Conservation (phyloP, 2,329 filamentous ascomycete species). For the Alternaria conjuncta region DNA sequence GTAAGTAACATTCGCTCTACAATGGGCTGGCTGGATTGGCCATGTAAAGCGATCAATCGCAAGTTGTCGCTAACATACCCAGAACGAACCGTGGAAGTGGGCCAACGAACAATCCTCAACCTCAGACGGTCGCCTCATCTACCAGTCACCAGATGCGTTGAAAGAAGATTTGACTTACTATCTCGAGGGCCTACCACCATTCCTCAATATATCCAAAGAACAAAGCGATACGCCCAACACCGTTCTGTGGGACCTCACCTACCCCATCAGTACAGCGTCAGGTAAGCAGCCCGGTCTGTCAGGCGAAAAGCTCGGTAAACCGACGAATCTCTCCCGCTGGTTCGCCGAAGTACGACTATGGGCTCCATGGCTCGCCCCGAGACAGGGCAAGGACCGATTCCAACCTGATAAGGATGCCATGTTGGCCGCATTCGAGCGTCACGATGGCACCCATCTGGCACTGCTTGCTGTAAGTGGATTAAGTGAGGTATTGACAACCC, state of each 20-base stretch:
- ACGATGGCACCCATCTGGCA: slow-evolving; percentile 75
- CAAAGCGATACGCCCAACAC: slow-evolving; percentile 72
- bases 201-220: slow-evolving; percentile 60
- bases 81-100: slow-evolving; percentile 71
- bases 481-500: slow-evolving; percentile 71
- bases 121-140: slow-evolving; percentile 68
- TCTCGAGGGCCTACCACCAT: slow-evolving; percentile 64
- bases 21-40: not conserved
- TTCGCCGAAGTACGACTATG: slow-evolving; percentile 82
- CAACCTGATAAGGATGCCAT: slow-evolving; percentile 78
- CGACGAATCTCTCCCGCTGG: slow-evolving; percentile 73
- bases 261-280: slow-evolving; percentile 62
- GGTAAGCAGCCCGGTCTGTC: slow-evolving; percentile 65
- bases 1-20: not conserved
- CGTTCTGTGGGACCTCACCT: slow-evolving; percentile 72
- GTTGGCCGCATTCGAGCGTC: slow-evolving; percentile 76
- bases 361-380: slow-evolving; percentile 86
- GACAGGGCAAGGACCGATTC: slow-evolving; percentile 75
- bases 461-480: slow-evolving; percentile 79
- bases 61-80: not conserved
- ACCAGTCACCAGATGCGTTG: slow-evolving; percentile 51
- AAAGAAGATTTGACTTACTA: slow-evolving; percentile 59
- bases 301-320: slow-evolving; percentile 66
- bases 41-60: not conserved
- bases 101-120: slow-evolving; percentile 68